Evolutionary conservation across 768 basidiomycete genomes (phyloP).

Genomic region (Boletus tomentosulus): DNA sequence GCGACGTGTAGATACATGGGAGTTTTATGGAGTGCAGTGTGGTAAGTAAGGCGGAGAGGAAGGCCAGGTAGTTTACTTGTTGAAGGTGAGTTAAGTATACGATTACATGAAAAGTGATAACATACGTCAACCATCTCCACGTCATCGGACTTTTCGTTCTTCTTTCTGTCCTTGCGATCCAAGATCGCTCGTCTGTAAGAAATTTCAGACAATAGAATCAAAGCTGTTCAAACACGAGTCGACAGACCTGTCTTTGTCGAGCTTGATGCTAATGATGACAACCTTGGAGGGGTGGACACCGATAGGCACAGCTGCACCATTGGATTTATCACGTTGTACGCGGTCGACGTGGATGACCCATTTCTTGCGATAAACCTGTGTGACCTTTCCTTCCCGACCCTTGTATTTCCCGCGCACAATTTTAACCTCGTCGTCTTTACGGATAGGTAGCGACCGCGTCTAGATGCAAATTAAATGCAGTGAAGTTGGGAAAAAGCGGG

Average conservation of each 20-base stretch:
- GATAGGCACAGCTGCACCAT: conserved; percentile 89
- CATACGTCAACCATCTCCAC: conserved; percentile 80
- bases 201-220: conserved; percentile 5
- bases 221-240: background rate
- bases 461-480: conserved; percentile 26
- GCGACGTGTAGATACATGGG: conserved; percentile 63
- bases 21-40: conserved; percentile 41
- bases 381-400: conserved; percentile 97
- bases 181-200: conserved; percentile 69
- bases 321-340: conserved; percentile 95
- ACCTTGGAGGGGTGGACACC: conserved; percentile 97
- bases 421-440: conserved; percentile 97
- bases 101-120: conserved; percentile 20
- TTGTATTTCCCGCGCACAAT: conserved; percentile 98
- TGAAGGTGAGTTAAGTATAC: conserved; percentile 10
- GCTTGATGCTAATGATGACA: conserved; percentile 87
- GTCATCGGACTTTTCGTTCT: conserved; percentile 51
- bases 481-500: background rate
- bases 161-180: conserved; percentile 82
- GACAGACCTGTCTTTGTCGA: conserved; percentile 81
- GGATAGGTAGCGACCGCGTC: conserved; percentile 89
- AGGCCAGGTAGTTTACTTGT: conserved; percentile 21
- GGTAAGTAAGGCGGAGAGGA: conserved; percentile 8
- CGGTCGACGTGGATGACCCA: conserved; percentile 99
- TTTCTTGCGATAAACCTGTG: conserved; percentile 97